phyloP scores from a whole-genome alignment of 2,329 filamentous ascomycete genomes.

The Scleromitrula shiraiana region DNA sequence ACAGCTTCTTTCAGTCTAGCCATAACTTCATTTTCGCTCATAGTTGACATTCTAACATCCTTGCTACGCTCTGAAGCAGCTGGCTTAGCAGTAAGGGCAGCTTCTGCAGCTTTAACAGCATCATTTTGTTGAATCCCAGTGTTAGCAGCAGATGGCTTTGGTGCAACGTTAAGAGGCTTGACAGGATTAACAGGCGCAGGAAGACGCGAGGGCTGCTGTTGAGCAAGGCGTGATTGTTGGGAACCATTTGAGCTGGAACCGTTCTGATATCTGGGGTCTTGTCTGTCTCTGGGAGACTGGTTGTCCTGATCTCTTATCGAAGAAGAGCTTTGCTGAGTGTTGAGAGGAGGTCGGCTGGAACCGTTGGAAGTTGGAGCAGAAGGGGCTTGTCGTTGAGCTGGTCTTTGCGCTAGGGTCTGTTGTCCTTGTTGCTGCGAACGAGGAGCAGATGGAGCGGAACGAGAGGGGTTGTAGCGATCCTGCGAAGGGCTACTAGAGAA shows the following conservation, averaged over 20 bases:
- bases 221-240: conserved; percentile 36
- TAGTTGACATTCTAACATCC: conserved; percentile 96
- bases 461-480: conserved; percentile 75
- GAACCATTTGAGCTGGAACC: conserved; percentile 37
- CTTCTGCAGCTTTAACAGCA: conserved; percentile 81
- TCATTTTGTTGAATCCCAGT: conserved; percentile 43
- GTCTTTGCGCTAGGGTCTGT: conserved; percentile 41
- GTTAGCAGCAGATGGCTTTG: conserved; percentile 47
- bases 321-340: conserved; percentile 43
- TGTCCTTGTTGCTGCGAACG: conserved; percentile 38
- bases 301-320: conserved; percentile 31
- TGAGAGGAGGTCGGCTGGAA: conserved; percentile 37
- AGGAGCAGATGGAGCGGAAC: conserved; percentile 77
- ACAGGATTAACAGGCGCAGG: conserved; percentile 48
- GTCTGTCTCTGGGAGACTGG: conserved; percentile 31
- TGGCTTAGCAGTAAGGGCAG: conserved; percentile 78
- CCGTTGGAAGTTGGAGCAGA: conserved; percentile 49
- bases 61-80: conserved; percentile 66
- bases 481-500: conserved; percentile 35
- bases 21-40: conserved; percentile 98
- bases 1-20: conserved; percentile 88
- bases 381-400: conserved; percentile 70
- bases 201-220: conserved; percentile 42
- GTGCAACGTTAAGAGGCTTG: conserved; percentile 71
- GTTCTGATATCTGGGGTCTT: conserved; percentile 32